Evolutionary conservation across 805 yeast species (phyloP), one percentile per base, ranked within the genome.

Genomic region (Saccharomycopsis fibuligera): DNA sequence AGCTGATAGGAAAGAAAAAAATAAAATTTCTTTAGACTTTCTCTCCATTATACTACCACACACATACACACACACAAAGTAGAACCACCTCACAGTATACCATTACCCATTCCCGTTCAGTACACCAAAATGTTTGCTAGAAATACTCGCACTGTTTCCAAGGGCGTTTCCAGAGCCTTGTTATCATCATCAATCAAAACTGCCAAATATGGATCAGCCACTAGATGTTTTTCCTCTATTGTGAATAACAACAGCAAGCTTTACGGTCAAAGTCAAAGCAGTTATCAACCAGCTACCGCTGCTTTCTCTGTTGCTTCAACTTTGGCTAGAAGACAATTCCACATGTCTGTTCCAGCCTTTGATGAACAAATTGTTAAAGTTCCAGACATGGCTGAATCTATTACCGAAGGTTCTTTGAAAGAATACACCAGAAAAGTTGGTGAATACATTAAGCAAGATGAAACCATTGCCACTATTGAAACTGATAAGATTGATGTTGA

Each of bases 381-480:
- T 21, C 99, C 99, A 43, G 95, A 87, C 56, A 89, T 93, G 97
- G 98, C 99, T 39, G 99, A 93, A 71, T 90, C 97, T 44, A 83
- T 93, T 63, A 87, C 96, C 37, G 99, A 93, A 68, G 99, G 99
- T 65, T 87, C 98, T 44, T 76, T 93, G 57, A 73, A 86, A 54
- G 77, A 76, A 51, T 83, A 71, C 62, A 70, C 73, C 56, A 83
- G 83, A 64, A 69, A 78, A 54, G 88, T 89, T 54, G 99, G 99
- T 57, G 98, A 91, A 53, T 89, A 69, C 60, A 91, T 91, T 48
- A 78, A 75, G 50, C 79, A 72, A 58, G 98, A 91, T 67, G 98
- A 91, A 70, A 80, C 86, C 56, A 74, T 93, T 58, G 98, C 98
- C 50, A 90, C 97, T 56, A 91, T 93, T 60, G 99, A 93, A 73